Evolutionary conservation across 108 stramenopile genomes (phyloP).

Genomic region (Skeletonema costatum): DNA sequence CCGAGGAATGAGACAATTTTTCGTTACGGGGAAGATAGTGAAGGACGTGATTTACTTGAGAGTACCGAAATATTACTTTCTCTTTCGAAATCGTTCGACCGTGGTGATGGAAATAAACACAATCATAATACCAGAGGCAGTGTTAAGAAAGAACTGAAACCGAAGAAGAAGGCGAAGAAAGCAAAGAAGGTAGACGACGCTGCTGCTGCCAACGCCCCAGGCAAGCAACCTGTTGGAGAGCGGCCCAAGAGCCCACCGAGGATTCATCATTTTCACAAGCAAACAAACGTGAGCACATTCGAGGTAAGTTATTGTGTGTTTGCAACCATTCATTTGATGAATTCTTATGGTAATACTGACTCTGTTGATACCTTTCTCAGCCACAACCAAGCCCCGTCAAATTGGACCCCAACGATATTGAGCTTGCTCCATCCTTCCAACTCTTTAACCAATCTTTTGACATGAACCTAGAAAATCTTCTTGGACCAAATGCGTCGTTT

Average conservation of each 20-base stretch:
- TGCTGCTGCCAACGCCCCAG: background rate
- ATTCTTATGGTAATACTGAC: background rate
- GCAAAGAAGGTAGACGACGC: background rate
- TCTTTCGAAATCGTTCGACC: slow-evolving; percentile 41
- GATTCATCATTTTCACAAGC: slow-evolving; percentile 50
- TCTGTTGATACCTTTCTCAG: slow-evolving; percentile 5
- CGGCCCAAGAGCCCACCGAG: slow-evolving; percentile 43
- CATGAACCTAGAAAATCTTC: slow-evolving; percentile 63
- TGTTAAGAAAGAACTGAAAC: background rate
- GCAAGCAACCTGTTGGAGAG: background rate
- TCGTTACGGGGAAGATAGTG: slow-evolving; percentile 33
- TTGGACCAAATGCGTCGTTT: slow-evolving; percentile 56
- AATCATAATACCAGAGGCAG: slow-evolving; percentile 7
- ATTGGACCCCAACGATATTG: slow-evolving; percentile 44
- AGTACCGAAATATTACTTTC: slow-evolving; percentile 34
- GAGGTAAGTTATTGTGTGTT: slow-evolving; percentile 19
- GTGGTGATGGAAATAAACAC: background rate
- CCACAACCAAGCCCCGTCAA: slow-evolving; percentile 65
- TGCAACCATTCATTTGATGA: background rate
- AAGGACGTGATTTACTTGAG: slow-evolving; percentile 1
- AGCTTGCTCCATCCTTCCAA: slow-evolving; percentile 72
- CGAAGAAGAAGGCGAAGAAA: background rate
- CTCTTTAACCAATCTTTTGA: slow-evolving; percentile 89
- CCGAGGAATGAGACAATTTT: slow-evolving; percentile 6
- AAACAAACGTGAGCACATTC: slow-evolving; percentile 20